Base-by-base conservation (phyloP, 805 yeast genomes). In the Barnettozyma wickerhamii region DNA sequence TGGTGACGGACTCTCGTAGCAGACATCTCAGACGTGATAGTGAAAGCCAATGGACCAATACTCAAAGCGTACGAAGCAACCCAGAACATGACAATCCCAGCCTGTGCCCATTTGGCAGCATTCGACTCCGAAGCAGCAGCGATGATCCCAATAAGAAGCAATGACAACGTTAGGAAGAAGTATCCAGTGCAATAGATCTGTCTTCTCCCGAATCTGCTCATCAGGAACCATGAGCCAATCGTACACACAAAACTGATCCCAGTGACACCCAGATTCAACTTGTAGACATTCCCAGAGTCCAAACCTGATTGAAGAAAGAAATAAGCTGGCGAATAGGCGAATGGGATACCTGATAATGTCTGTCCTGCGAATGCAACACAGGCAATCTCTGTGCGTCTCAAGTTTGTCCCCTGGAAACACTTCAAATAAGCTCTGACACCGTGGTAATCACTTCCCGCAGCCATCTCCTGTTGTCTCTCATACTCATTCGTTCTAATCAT, bases 291-390 rank as follows among this genome's bases (percentile, higher is more conserved):
- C 5, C 23, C 28, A 2, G 53, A 26, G 10, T 66, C 55, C 52
- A 70, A 62, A 38, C 79, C 79, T 28, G 78, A 74, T 43, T 70
- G 70, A 27, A 60, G 52, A 50, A 66, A 74, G 57, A 71, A 72
- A 49, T 71, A 74, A 10, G 78, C 67, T 18, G 56, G 52, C 7
- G 75, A 60, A 53, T 69, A 72, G 29, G 71, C 72, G 50, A 70
- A 71, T 3, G 72, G 56, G 5, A 76, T 65, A 42, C 79, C 79
- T 26, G 72, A 65, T 45, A 68, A 56, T 28, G 66, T 61, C 51
- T 72, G 78, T 47, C 66, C 63, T 40, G 67, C 48, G 64, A 72
- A 69, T 9, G 54, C 43, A 17, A 64, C 58, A 39, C 71, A 51
- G 35, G 66, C 61, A 20, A 50, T 50, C 33, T 47, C 50, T 1